Evolutionary conservation across 2,329 filamentous ascomycete species (phyloP), one percentile per base, ranked within the genome.

Genomic region (Didymella pomorum): DNA sequence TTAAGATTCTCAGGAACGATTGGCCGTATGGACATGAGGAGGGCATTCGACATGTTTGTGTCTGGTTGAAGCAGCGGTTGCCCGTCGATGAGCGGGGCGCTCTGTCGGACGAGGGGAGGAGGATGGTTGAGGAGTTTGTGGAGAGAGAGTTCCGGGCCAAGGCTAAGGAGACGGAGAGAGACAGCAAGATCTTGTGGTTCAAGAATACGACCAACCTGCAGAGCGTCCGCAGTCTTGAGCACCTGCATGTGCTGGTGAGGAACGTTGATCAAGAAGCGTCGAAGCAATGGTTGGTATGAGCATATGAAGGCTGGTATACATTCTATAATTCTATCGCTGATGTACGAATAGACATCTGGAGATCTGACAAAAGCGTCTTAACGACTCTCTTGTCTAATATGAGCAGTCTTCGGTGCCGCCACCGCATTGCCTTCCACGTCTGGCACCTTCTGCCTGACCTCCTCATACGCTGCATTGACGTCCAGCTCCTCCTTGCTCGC

Each of bases 181-280:
- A 78, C 21, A 79, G 80, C 20, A 81, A 81, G 63, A 82, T 88
- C 23, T 70, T 86, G 56, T 89, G 86, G 86, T 89, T 88, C 69
- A 88, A 87, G 79, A 89, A 88, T 65, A 87, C 84, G 79, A 82
- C 82, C 9, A 80, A 80, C 35, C 67, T 88, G 72, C 86, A 88
- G 74, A 87, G 84, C 65, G 85, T 89, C 44, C 76, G 84, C 52
- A 53, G 86, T 83, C 76, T 92, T 90, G 73, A 92, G 89, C 6
- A 88, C 87, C 54, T 89, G 84, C 73, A 97, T 92, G 46, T 95
- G 86, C 23, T 89, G 87, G 62, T 87, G 84, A 59, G 89, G 87
- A 43, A 92, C 84, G 64, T 91, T 87, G 70, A 90, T 86, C 67
- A 93, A 18, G 81, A 66, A 21, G 61, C 73, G 2, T 50, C 74